Evolutionary conservation across 108 stramenopile species (phyloP), one percentile per base, ranked within the genome.

Genomic region (Nitzschia inconspicua): DNA sequence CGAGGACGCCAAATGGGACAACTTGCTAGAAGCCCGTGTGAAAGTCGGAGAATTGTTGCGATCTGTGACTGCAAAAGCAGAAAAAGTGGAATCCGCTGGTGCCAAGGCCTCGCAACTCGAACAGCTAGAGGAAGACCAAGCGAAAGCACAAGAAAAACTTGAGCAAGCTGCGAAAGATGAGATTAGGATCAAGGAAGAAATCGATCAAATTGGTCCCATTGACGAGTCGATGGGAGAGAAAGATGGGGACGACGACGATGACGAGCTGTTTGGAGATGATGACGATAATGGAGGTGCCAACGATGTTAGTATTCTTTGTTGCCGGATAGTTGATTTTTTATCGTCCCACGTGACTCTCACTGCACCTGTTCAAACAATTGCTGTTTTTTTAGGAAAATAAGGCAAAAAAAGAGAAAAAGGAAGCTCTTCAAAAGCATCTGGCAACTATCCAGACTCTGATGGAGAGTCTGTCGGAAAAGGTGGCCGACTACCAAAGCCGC

Each of bases 1-100:
- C 49, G 88, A 93, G 62, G 88, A 93, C 63, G 50, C 71, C 9
- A 85, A 92, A 67, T 92, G 84, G 83, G 85, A 88, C 46, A 76
- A 70, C 19, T 70, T 88, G 72, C 54, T 75, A 10, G 72, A 70
- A 28, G 86, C 85, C 0, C 75, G 84, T 31, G 67, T 57, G 4
- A 88, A 83, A 63, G 85, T 88, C 43, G 83, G 85, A 62, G 48
- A 28, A 8, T 19, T 92, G 9, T 56, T 92, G 28, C 32, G 62
- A 18, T 32, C 50, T 3, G 48, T 77, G 36, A 70, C 56, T 3
- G 27, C 43, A 31, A 47, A 60, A 34, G 59, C 61, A 16, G 49
- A 80, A 24, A 25, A 43, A 13, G 58, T 63, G 29, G 76, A 85
- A 8, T 66, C 50, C 7, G 52, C 66, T 10, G 70, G 70, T 32